These are phyloP conservation scores for Yarrowia sp. DNA, from an alignment of 805 yeast genomes.

Conservation along the genomic window DNA sequence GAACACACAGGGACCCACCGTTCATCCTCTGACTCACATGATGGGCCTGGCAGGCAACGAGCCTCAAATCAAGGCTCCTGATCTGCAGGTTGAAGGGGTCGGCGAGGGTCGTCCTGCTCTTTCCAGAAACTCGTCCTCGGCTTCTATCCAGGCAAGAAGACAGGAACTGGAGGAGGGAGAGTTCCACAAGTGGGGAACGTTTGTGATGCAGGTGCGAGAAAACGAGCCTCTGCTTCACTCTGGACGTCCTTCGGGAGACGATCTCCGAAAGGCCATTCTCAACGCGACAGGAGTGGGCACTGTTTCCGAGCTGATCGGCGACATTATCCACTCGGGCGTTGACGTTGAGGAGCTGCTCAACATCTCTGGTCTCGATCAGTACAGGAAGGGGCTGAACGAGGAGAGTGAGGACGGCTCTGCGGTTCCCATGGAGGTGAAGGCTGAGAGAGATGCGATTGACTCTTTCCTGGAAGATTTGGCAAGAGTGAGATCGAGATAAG, in stretches of 20 bases:
- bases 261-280: conserved; percentile 54
- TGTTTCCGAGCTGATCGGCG: conserved; percentile 42
- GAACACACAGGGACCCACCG: neutral
- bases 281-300: conserved; percentile 42
- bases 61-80: conserved; percentile 31
- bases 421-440: conserved; percentile 16
- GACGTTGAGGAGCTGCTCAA: conserved; percentile 33
- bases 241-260: conserved; percentile 57
- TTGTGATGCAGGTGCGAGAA: conserved; percentile 65
- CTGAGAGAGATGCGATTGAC: conserved; percentile 28
- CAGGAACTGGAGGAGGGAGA: conserved; percentile 94
- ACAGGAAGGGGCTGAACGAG: conserved; percentile 4
- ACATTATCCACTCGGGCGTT: conserved; percentile 36
- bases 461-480: conserved; percentile 32
- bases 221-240: conserved; percentile 6
- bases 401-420: conserved; percentile 2
- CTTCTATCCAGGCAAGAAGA: conserved; percentile 64
- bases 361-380: conserved; percentile 27
- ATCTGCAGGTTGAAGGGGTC: conserved; percentile 27
- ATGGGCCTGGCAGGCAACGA: conserved; percentile 33
- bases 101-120: conserved; percentile 39
- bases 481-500: conserved; percentile 4
- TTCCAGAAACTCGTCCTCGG: conserved; percentile 45
- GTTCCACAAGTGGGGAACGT: conserved; percentile 84
- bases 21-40: conserved; percentile 37